Evolutionary conservation across 139 green algal genomes (phyloP), one percentile per base, ranked within the genome.

Genomic region (Diplosphaera chodatii): DNA sequence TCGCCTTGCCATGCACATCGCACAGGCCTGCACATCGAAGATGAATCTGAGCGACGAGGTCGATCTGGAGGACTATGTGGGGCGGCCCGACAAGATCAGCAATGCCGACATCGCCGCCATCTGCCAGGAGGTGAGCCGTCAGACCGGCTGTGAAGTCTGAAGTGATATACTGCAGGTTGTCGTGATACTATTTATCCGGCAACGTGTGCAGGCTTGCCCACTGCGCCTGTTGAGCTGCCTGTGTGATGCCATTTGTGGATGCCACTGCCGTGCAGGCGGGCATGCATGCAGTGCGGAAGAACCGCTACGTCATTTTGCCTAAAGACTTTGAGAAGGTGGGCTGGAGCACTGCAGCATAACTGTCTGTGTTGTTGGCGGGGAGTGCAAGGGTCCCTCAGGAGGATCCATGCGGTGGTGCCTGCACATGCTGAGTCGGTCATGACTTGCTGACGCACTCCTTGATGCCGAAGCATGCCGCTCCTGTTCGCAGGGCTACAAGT

Each of bases 41-140:
- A 99, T 99, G 95, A 99, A 98, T 80, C 82, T 99, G 71, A 91
- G 82, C 16, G 93, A 98, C 69, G 95, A 99, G 82, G 95, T 99
- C 32, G 95, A 99, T 73, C 74, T 99, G 78, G 95, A 99, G 84
- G 95, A 99, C 75, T 99, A 97, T 68, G 93, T 99, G 28, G 91
- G 82, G 8, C 83, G 94, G 15, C 93, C 95, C 3, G 95, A 99
- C 84, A 98, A 98, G 86, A 97, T 99, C 79, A 95, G 86, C 73
- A 96, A 94, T 18, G 95, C 95, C 1, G 95, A 99, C 71, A 97
- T 97, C 40, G 59, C 85, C 0, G 85, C 87, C 41, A 95, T 97
- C 72, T 93, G 85, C 80, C 95, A 98, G 80, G 93, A 96, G 80
- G 37, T 48, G 37, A 10, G 89, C 55, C 30, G n/a, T n/a, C n/a